Conservation (phyloP, 345 rosid species). For the Aquilaria malaccensis region DNA sequence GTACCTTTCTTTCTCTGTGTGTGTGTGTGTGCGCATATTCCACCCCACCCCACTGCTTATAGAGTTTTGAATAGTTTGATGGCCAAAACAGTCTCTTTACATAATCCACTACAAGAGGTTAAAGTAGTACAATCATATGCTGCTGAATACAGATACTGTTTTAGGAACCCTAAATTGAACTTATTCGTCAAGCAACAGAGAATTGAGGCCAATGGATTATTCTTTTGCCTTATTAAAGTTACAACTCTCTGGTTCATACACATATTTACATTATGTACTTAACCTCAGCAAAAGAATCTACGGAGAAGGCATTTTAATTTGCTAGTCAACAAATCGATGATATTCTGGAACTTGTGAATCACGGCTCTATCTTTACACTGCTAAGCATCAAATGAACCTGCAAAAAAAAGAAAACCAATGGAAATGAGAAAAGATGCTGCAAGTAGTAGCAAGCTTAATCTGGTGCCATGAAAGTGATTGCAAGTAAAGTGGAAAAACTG, state of each 20-base stretch:
- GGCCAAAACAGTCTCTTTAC: too few species aligned
- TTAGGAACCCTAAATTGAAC: too few species aligned
- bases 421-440: constrained; percentile 12
- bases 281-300: constrained; percentile 21
- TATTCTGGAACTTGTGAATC: constrained; percentile 14
- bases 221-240: too few species aligned
- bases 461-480: too few species aligned
- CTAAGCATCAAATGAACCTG: constrained; percentile 43
- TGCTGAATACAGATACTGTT: too few species aligned
- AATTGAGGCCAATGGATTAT: constrained; percentile 19
- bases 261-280: constrained; percentile 27
- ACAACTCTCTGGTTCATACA: constrained; percentile 20
- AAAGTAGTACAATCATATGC: too few species aligned
- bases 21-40: too few species aligned
- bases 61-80: too few species aligned
- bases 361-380: constrained; percentile 57
- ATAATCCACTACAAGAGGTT: too few species aligned
- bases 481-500: too few species aligned
- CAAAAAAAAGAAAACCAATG: constrained; percentile 5
- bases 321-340: constrained; percentile 13
- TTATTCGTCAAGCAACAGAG: not conserved
- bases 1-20: not conserved
- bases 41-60: not conserved
- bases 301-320: constrained; percentile 17
- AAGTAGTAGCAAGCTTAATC: too few species aligned